Conservation (phyloP, 1,284 basidiomycete species). For the Ganoderma sinense region DNA sequence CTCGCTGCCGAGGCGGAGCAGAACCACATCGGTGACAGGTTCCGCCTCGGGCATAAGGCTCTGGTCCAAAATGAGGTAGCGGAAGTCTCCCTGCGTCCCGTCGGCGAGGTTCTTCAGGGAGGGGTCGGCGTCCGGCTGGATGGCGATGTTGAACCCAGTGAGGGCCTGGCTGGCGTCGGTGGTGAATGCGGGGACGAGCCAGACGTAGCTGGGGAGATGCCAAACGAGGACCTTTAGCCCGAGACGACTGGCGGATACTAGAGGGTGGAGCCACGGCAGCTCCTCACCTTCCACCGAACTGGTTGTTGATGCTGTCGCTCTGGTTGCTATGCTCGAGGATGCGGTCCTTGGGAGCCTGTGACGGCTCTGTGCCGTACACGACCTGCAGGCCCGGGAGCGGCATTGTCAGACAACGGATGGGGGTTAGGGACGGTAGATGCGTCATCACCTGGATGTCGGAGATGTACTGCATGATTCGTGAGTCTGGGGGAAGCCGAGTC, state of each 20-base stretch:
- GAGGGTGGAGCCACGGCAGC: neutral
- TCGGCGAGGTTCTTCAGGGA: constrained; percentile 17
- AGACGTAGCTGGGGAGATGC: constrained; percentile 1
- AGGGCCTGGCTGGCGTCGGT: neutral
- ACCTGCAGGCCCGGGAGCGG: too few relatives aligned
- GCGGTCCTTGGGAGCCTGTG: constrained; percentile 10
- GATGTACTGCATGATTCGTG: neutral
- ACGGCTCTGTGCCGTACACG: constrained; percentile 12
- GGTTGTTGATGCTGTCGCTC: constrained; percentile 23
- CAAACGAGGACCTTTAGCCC: too few relatives aligned
- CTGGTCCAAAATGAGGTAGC: constrained; percentile 7
- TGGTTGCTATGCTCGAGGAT: constrained; percentile 10
- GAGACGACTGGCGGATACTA: too few relatives aligned
- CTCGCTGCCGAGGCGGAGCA: constrained; percentile 7
- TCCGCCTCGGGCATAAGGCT: too few relatives aligned
- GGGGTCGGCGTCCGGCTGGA: constrained; percentile 7
- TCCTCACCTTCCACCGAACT: constrained; percentile 16
- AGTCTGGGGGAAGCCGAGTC: neutral
- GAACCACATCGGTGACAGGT: constrained; percentile 9
- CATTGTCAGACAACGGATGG: neutral
- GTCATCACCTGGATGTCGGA: neutral
- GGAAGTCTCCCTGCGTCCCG: constrained; percentile 17
- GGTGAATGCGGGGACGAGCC: constrained; percentile 15
- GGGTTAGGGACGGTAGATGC: neutral
- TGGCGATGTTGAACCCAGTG: constrained; percentile 14